These are phyloP conservation scores for Neofusicoccum kwambonambiense DNA, from an alignment of 2,329 filamentous ascomycete genomes.

Conservation along the genomic window DNA sequence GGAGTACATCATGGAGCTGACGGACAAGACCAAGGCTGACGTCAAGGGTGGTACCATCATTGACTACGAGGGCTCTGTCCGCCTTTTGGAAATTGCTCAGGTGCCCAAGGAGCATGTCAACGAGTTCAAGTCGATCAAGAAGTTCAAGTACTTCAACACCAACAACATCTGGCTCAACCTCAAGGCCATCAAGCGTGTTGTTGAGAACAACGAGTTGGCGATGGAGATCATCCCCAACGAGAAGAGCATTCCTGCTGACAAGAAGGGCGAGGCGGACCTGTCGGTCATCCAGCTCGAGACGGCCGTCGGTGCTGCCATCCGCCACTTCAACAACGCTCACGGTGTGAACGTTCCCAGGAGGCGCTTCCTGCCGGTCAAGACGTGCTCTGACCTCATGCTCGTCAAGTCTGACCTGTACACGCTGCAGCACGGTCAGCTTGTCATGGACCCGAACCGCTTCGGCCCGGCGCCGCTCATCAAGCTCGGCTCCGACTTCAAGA, in stretches of 20 bases:
- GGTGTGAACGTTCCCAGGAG: conserved; percentile 97
- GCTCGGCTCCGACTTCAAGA: conserved; percentile 99
- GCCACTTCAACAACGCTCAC: conserved; percentile 97
- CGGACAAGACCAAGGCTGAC: conserved; percentile 99
- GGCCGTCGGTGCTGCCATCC: conserved; percentile 95
- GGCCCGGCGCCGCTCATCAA: conserved; percentile 97
- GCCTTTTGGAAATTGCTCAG: conserved; percentile 97
- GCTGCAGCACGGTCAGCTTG: conserved; percentile 94
- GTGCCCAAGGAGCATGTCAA: conserved; percentile 99
- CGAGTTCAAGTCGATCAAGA: conserved; percentile 99
- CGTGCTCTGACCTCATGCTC: conserved; percentile 97
- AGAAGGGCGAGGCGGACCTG: conserved; percentile 98
- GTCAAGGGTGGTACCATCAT: conserved; percentile 99
- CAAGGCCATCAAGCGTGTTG: conserved; percentile 94
- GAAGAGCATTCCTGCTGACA: conserved; percentile 97
- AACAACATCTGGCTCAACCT: conserved; percentile 99
- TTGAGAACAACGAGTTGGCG: conserved; percentile 96
- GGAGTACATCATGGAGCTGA: conserved; percentile 99
- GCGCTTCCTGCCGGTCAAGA: conserved; percentile 99
- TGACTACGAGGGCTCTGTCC: conserved; percentile 95
- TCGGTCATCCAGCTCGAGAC: conserved; percentile 98
- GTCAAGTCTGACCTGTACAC: conserved; percentile 99
- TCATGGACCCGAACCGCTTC: conserved; percentile 95
- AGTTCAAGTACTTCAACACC: conserved; percentile 99
- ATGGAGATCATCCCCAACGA: conserved; percentile 99